phyloP scores from a whole-genome alignment of 345 rosid species.

The Balakata baccata region DNA sequence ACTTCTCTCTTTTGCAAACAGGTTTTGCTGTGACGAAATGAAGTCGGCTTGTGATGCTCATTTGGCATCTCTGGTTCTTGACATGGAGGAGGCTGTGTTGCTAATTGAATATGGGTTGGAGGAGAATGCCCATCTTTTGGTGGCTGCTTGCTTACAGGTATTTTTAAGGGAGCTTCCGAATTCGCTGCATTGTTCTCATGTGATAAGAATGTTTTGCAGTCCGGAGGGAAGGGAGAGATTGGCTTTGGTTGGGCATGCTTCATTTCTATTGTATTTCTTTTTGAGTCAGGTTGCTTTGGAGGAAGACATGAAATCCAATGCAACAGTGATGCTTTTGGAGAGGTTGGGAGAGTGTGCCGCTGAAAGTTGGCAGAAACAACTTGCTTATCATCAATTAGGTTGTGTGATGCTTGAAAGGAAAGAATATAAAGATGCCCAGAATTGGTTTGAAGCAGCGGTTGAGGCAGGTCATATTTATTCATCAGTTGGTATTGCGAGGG shows the following conservation, averaged over 20 bases:
- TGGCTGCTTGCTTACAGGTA: conserved; percentile 87
- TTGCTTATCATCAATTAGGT: conserved; percentile 77
- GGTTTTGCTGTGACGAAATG: conserved; percentile 82
- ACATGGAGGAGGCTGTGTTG: conserved; percentile 56
- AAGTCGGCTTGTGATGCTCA: conserved; percentile 72
- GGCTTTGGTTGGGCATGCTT: conserved; percentile 66
- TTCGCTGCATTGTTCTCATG: conserved; percentile 58
- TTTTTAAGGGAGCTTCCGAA: conserved; percentile 71
- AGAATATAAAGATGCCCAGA: conserved; percentile 85
- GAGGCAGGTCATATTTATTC: conserved; percentile 77
- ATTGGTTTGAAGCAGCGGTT: conserved; percentile 68
- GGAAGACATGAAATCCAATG: conserved; percentile 78
- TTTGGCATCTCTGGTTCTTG: conserved; percentile 58
- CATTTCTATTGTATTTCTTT: conserved; percentile 69
- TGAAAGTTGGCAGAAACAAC: conserved; percentile 77
- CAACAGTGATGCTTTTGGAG: conserved; percentile 84
- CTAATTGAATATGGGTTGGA: conserved; percentile 78
- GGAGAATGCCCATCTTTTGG: conserved; percentile 68
- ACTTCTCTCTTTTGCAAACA: conserved; percentile 71
- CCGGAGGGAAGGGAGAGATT: conserved; percentile 60
- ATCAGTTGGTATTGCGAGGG: conserved; percentile 73
- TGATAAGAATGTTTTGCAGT: conserved; percentile 62
- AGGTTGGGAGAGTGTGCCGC: conserved; percentile 66
- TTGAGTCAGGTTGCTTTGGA: conserved; percentile 81
- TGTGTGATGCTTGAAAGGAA: conserved; percentile 85